Conservation (phyloP, 2,329 filamentous ascomycete species). For the Microsporum canis region DNA sequence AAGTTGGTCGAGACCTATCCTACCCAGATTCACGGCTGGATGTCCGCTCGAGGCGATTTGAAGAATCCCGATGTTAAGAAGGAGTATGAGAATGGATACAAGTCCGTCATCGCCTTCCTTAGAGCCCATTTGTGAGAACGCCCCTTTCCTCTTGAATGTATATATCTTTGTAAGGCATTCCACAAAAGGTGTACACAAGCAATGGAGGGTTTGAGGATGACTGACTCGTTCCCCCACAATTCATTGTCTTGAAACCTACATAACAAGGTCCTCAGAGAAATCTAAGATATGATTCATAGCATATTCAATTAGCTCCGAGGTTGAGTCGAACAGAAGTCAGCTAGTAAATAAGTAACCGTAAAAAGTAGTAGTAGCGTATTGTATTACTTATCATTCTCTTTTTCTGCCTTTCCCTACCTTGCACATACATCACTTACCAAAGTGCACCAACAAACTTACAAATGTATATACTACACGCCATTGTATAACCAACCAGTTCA, state of each 20-base stretch:
- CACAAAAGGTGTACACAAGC: background rate
- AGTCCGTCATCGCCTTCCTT: conserved; percentile 21
- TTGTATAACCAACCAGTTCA: background rate
- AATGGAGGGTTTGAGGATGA: background rate
- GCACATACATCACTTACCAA: background rate
- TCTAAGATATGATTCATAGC: background rate
- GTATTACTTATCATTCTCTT: background rate
- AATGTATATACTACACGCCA: background rate
- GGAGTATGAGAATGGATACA: conserved; percentile 26
- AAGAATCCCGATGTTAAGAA: conserved; percentile 21
- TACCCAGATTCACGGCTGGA: conserved; percentile 27
- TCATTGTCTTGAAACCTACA: background rate
- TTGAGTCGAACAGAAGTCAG: background rate
- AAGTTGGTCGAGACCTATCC: conserved; percentile 23
- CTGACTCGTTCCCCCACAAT: background rate
- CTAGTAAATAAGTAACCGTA: background rate
- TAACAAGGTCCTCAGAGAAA: background rate
- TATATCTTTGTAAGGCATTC: background rate
- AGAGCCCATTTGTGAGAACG: conserved; percentile 20
- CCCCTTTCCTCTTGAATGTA: background rate
- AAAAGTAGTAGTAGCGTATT: background rate
- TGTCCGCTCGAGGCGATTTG: conserved; percentile 22
- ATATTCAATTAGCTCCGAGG: background rate
- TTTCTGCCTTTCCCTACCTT: background rate
- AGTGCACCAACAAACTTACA: background rate